A percentile compares a stretch with the other conserved stretches of the same genome.
phyloP scores from a whole-genome alignment of 768 basidiomycete genomes.

The Cytidiella melzeri region DNA sequence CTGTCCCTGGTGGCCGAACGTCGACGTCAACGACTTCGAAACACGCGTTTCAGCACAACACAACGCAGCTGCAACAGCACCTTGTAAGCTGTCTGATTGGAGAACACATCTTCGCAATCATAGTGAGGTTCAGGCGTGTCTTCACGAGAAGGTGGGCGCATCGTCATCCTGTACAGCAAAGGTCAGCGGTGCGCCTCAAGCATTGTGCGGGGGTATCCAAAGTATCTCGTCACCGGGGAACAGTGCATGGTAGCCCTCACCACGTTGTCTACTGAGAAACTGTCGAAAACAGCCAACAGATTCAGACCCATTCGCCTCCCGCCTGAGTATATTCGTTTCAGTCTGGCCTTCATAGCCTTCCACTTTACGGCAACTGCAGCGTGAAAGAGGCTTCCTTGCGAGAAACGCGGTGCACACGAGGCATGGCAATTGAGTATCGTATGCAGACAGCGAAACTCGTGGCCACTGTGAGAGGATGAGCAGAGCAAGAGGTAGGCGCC shows the following conservation, averaged over 20 bases:
- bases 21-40: background rate
- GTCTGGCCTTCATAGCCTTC: no score
- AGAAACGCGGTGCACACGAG: background rate
- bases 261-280: no score
- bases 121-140: conserved; percentile 6
- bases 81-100: conserved; percentile 4
- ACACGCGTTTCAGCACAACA: background rate
- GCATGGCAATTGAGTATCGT: background rate
- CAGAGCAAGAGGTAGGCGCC: background rate
- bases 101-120: conserved; percentile 1
- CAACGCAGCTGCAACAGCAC: conserved; percentile 1
- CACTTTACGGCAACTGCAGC: background rate
- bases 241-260: no score
- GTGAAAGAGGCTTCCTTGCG: background rate
- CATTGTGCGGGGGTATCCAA: no score
- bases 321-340: background rate
- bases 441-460: background rate
- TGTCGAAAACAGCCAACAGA: no score
- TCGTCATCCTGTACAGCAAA: background rate
- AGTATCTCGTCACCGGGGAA: no score
- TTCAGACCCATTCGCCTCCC: no score
- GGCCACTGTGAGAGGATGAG: background rate
- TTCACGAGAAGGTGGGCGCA: background rate
- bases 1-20: background rate
- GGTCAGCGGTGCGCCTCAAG: background rate